Percentiles rank a stretch among this genome's conserved stretches.
These are phyloP conservation scores for Blastobotrys capitulatus DNA, from an alignment of 1,139 yeast genomes.

Conservation along the genomic window DNA sequence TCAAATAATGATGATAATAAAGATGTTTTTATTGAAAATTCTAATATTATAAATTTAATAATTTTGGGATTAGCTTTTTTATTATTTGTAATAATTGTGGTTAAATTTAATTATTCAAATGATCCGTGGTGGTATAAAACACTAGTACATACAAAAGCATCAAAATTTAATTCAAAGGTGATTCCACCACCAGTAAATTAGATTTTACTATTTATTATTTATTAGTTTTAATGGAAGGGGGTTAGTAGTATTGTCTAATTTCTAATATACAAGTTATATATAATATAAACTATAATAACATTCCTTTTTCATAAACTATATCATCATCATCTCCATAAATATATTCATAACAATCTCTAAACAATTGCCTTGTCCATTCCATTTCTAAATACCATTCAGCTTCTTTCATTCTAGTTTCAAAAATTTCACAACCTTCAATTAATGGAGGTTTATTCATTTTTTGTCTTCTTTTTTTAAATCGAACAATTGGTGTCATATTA, in stretches of 20 bases:
- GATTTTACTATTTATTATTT: background rate
- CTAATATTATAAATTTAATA: too few relatives aligned
- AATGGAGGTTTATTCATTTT: constrained; percentile 49
- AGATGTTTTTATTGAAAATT: too few relatives aligned
- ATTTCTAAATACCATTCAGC: constrained; percentile 60
- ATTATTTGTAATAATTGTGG: too few relatives aligned
- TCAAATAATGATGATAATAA: background rate
- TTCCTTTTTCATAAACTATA: background rate
- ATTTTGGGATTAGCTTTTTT: too few relatives aligned
- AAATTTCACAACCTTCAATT: constrained; percentile 70
- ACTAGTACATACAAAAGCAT: constrained; percentile 3
- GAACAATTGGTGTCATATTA: constrained; percentile 58
- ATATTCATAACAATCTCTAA: constrained; percentile 34
- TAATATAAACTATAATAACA: background rate
- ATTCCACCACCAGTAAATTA: constrained; percentile 3
- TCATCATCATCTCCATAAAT: constrained; percentile 30
- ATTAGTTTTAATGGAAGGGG: background rate
- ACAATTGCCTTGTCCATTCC: constrained; percentile 40
- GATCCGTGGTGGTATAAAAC: constrained; percentile 8
- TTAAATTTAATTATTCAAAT: background rate
- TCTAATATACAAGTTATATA: background rate
- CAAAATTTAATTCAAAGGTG: constrained; percentile 2
- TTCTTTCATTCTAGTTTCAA: constrained; percentile 53
- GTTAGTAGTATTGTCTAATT: too few relatives aligned
- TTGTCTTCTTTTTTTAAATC: constrained; percentile 60